Base-by-base conservation (phyloP, 345 rosid species). In the Boechera stricta region DNA sequence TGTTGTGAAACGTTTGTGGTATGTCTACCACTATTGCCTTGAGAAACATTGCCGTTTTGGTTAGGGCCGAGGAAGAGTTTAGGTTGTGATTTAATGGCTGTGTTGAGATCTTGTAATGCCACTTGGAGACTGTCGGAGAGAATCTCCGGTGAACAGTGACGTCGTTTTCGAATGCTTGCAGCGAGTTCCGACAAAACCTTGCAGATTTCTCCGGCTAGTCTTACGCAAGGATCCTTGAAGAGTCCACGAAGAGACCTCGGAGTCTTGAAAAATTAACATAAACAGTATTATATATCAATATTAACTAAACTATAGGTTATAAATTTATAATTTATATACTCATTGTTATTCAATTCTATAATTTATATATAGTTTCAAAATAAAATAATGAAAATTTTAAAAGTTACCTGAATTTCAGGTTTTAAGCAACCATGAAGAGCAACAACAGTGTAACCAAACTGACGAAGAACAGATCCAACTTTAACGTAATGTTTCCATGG, bases 391-490 rank as follows among this genome's bases (percentile, higher is more conserved):
- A 31, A 3, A 1, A 0, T 6, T 29, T 12, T 3, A 6, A 3
- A 29, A 58, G 6, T 32, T 32, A 57, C 98, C 93, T 90, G 91
- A 79, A 92, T 90, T 76, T 92, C 94, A 3, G 91, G 82, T 42
- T 74, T 86, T 68, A 92, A 80, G 71, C 98, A 89, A 35, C 93
- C 98, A 71, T 92, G 98, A 16, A 92, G 82, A 71, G 96, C 92
- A 7, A 89, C 94, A 52, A 87, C 82, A 18, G 86, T 84, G 77
- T 90, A 89, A 57, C 96, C 90, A 32, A 92, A 92, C 66, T 84
- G 94, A 72, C 96, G 96, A 65, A 92, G 91, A 71, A 87, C 87
- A 42, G 87, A 80, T 66, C 98, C 98, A 58, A 90, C 35, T 80
- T 92, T 89, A 41, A 89, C 85, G 54, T 92, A 90, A 35, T 88